Conservation (phyloP, 169 alveolate species). For the Plasmodium knowlesi region DNA sequence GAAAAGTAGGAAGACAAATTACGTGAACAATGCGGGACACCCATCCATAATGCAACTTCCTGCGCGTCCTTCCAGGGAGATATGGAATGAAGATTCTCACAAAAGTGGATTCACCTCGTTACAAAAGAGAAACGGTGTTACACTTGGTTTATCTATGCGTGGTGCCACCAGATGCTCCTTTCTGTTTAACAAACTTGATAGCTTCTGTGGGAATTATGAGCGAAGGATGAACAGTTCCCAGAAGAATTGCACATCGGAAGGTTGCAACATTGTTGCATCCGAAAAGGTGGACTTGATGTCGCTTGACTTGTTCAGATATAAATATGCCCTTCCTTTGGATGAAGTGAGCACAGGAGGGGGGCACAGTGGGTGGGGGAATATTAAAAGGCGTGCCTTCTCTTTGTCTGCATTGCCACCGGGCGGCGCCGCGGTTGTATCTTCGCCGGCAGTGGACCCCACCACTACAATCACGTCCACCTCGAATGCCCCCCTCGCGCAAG, state of each 20-base stretch:
- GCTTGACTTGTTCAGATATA: neutral
- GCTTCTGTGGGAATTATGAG: neutral
- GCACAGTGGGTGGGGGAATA: neutral
- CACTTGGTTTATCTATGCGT: neutral
- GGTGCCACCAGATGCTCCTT: neutral
- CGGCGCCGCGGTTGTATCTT: neutral
- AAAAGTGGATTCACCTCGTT: neutral
- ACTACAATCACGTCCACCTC: neutral
- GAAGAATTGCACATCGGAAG: neutral
- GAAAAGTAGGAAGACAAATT: neutral
- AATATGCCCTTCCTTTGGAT: neutral
- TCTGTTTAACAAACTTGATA: neutral
- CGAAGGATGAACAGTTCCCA: neutral
- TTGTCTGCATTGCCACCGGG: neutral
- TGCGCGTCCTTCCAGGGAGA: neutral
- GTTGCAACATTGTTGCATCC: neutral
- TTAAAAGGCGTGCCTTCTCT: neutral
- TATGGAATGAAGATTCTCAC: neutral
- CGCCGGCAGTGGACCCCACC: neutral
- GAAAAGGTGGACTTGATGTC: neutral
- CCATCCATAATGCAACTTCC: neutral
- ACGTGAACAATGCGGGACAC: neutral
- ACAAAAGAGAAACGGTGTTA: neutral
- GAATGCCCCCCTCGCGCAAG: neutral
- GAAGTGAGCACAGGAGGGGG: neutral